Evolutionary conservation across 208 protist genomes (phyloP).

Genomic region (Acanthamoeba triangularis): DNA sequence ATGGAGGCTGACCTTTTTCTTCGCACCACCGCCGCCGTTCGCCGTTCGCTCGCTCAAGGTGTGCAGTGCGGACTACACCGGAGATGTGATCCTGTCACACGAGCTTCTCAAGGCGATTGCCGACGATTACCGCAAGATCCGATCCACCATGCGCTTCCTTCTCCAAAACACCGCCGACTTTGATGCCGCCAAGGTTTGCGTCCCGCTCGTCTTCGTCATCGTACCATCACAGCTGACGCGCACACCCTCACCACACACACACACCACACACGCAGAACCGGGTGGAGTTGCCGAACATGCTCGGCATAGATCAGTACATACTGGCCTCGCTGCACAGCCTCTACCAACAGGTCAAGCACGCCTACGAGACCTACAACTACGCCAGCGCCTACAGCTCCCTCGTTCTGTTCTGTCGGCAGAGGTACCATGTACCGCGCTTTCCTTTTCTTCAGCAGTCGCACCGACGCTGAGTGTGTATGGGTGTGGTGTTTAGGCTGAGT

Average conservation of each 20-base stretch:
- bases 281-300: neutral
- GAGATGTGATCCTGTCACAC: neutral
- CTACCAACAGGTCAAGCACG: neutral
- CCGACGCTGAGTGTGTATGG: neutral
- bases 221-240: neutral
- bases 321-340: neutral
- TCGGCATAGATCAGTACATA: conserved; percentile 11
- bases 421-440: neutral
- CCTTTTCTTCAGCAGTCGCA: too few relatives aligned
- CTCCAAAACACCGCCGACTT: conserved; percentile 32
- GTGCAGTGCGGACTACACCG: conserved; percentile 32
- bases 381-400: neutral
- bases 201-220: neutral
- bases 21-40: too few relatives aligned
- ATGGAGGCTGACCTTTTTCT: neutral
- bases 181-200: neutral
- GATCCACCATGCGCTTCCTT: neutral
- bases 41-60: neutral
- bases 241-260: neutral
- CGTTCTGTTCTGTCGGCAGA: conserved; percentile 14
- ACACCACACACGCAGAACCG: neutral
- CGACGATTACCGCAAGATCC: conserved; percentile 48
- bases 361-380: conserved; percentile 46
- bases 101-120: neutral
- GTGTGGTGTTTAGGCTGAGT: neutral